Percentiles rank a stretch among this genome's conserved stretches.
Conservation (phyloP, 192 early-diverging fungal genomes). For the Backusella sp. region DNA sequence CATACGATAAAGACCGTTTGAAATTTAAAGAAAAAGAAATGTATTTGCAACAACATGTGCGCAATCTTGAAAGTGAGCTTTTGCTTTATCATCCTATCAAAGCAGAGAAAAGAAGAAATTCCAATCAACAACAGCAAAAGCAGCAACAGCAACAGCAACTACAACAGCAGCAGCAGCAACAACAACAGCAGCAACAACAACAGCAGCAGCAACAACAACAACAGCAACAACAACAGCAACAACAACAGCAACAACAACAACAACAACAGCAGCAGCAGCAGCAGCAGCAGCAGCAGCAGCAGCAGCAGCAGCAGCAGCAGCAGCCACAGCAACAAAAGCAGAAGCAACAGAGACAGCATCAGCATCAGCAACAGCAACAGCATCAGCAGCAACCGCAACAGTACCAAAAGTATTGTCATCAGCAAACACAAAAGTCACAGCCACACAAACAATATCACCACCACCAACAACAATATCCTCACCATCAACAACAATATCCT, state of each 20-base stretch:
- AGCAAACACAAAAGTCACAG: not conserved
- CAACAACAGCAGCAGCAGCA: not conserved
- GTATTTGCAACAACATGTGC: not conserved
- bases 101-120: not conserved
- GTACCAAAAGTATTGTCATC: not conserved
- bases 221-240: not conserved
- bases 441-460: not conserved
- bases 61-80: not conserved
- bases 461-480: conserved; percentile 1
- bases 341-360: not conserved
- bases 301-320: not conserved
- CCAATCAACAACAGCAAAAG: not conserved
- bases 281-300: not conserved
- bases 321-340: not conserved
- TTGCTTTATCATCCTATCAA: not conserved
- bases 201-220: not conserved
- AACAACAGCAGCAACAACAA: not conserved
- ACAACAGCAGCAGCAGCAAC: not conserved
- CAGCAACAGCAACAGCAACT: not conserved
- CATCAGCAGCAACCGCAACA: not conserved
- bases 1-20: conserved; percentile 1
- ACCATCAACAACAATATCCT: not conserved
- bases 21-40: not conserved
- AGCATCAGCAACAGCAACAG: not conserved
- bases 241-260: not conserved